Conservation (phyloP, 2,329 filamentous ascomycete species). For the Rutstroemia sp. region DNA sequence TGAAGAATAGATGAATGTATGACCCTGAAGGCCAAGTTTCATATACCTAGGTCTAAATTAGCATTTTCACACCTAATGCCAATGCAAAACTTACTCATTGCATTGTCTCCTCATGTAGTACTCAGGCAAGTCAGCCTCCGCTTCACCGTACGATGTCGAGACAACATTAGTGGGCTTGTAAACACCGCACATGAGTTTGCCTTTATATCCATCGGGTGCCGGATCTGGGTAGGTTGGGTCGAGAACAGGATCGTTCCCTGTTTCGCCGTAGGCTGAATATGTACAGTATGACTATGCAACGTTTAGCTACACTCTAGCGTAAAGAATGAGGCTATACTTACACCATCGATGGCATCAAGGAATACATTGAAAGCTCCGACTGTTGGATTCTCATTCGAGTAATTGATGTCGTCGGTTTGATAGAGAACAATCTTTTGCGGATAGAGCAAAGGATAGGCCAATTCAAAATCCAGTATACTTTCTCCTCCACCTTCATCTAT, state of each 20-base stretch:
- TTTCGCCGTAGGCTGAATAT: constrained; percentile 11
- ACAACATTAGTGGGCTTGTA: constrained; percentile 36
- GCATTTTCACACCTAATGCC: neutral
- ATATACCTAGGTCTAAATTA: constrained; percentile 27
- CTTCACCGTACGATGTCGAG: constrained; percentile 45
- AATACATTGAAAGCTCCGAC: constrained; percentile 5
- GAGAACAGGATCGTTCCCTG: constrained; percentile 19
- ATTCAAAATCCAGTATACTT: constrained; percentile 35
- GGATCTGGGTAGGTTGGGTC: constrained; percentile 46
- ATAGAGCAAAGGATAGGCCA: constrained; percentile 40
- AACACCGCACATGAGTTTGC: constrained; percentile 38
- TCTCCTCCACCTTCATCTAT: constrained; percentile 5
- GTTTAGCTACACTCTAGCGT: neutral
- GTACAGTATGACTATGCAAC: constrained; percentile 10
- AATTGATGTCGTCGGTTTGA: constrained; percentile 30
- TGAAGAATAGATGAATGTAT: constrained; percentile 38
- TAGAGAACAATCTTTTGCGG: constrained; percentile 41
- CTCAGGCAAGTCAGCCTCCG: constrained; percentile 44
- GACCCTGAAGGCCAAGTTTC: constrained; percentile 42
- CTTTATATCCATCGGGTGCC: constrained; percentile 41
- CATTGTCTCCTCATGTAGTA: constrained; percentile 46
- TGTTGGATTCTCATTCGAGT: constrained; percentile 2
- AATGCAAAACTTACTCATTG: constrained; percentile 29
- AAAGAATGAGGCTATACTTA: neutral
- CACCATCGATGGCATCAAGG: constrained; percentile 12